Base-by-base conservation (phyloP, 495 filamentous ascomycete genomes). In the Tetracladium marchalianum region DNA sequence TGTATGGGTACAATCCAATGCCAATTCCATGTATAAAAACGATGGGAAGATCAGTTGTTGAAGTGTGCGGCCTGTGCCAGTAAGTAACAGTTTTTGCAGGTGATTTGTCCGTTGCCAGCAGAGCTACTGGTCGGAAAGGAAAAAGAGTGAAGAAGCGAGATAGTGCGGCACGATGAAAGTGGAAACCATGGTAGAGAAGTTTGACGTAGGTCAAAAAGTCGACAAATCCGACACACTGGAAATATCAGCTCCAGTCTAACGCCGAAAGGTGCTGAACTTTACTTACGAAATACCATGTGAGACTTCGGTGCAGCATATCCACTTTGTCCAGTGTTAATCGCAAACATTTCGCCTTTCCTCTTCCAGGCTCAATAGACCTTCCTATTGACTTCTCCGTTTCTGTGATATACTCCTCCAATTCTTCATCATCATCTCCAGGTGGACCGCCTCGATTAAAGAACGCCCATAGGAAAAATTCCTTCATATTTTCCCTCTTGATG, bases 1-100 rank as follows among this genome's bases (percentile, higher is more conserved):
- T 64, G 46, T 85, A 85, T 1, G 80, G 68, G 56, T 73, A 78
- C 11, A 84, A 67, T 0, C 81, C 81, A 43, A 84, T 75, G 19
- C 80, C 79, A 41, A 85, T 82, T n/a, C 81, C 81, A 55, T 85
- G 81, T 15, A 84, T 66, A 58, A 84, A 83, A 4, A 85, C 57
- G 36, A 84, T 53, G 0, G 81, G 81, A 1, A 73, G 57, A 22
- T 68, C 67, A 5, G 65, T 63, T 5, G 60, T 60, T 1, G 78
- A 76, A 9, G 64, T 74, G 52, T 84, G 81, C 1, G 77, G 74
- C 13, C 77, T 71, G 56, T 78, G 62, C 80, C 79, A 83, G 63
- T 85, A 85, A 31, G 69, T 66, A 0, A 78, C 52, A n/a, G 64
- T 58, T 18, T 67, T 66, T 0, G 67, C 67, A 0, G 78, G 74